These are phyloP conservation scores for Didymella pinodella DNA, from an alignment of 2,329 filamentous ascomycete genomes.

Conservation along the genomic window DNA sequence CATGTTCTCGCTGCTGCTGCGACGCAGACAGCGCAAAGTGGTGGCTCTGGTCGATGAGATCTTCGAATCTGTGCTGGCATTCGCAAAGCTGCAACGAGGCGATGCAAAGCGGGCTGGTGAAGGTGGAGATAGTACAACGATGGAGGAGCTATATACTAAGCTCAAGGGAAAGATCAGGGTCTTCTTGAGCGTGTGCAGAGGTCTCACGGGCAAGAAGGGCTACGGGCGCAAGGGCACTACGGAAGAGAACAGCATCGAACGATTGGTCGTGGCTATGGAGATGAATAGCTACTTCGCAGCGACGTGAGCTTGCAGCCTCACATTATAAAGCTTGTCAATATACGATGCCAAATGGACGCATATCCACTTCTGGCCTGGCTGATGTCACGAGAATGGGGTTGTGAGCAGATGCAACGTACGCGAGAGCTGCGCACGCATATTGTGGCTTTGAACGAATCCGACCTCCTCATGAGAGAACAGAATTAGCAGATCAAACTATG, in stretches of 20 bases:
- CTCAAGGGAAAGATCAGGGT: constrained; percentile 77
- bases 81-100: constrained; percentile 54
- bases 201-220: constrained; percentile 68
- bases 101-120: neutral
- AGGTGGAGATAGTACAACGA: constrained; percentile 6
- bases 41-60: constrained; percentile 78
- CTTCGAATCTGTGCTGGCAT: constrained; percentile 74
- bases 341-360: no score
- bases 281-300: constrained; percentile 70
- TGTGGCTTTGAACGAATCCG: no score
- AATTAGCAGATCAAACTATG: no score
- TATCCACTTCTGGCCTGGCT: no score
- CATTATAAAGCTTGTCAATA: no score
- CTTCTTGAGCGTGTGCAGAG: constrained; percentile 76
- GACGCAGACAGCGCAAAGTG: constrained; percentile 77
- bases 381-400: no score
- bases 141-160: constrained; percentile 64
- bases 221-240: constrained; percentile 47
- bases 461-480: no score
- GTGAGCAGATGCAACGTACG: no score
- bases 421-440: no score
- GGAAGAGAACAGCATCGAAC: constrained; percentile 69
- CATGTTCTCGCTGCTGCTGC: constrained; percentile 74
- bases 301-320: neutral
- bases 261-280: constrained; percentile 74